Evolutionary conservation across 1,284 basidiomycete species (phyloP), one percentile per base, ranked within the genome.

Genomic region (Marasmius sp.): DNA sequence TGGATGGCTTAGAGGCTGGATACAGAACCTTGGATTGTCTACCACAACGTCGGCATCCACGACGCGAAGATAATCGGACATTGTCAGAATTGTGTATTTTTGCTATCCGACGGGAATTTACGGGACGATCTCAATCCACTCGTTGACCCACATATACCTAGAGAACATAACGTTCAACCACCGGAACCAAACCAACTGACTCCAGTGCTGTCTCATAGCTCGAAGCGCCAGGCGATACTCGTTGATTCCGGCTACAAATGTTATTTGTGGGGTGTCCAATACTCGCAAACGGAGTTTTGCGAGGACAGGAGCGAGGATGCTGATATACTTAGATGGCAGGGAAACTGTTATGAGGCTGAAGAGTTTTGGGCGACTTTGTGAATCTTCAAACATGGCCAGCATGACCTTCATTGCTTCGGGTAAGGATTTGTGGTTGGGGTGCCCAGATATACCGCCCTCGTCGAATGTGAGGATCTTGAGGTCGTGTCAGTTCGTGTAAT

Each of bases 381-480:
- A 61, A 61, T 49, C 62, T 68, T 33, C 65, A 67, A 49, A 63
- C 72, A 60, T 68, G 64, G 48, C 68, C 74, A 84, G 73, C 34
- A 87, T 75, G 49, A 75, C 72, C 52, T 74, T 72, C 43, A 79
- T 80, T 55, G 91, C 89, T 49, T 74, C 68, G n/a, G 84, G 84
- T 20, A 96, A 77, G 0, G 94, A 89, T 60, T 82, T 82, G 75
- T 99, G 97, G 74, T 99, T 99, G 0, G 93, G 90, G 71, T 99
- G 97, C 0, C 79, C 81, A 8, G 95, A 95, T 5, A 99, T 81
- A 1, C 97, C 97, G 3, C 72, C 66, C 0, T 75, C 65, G 76
- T 99, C 97, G 69, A 99, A 99, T 0, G 97, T 98, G 61, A 99
- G 78, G 59, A 99, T 87, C 92, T 97, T 70, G 6, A 53, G 58